A percentile compares a stretch with the other conserved stretches of the same genome.
Evolutionary conservation across 306 rosid genomes (phyloP).

Genomic region (Biancaea sappan): DNA sequence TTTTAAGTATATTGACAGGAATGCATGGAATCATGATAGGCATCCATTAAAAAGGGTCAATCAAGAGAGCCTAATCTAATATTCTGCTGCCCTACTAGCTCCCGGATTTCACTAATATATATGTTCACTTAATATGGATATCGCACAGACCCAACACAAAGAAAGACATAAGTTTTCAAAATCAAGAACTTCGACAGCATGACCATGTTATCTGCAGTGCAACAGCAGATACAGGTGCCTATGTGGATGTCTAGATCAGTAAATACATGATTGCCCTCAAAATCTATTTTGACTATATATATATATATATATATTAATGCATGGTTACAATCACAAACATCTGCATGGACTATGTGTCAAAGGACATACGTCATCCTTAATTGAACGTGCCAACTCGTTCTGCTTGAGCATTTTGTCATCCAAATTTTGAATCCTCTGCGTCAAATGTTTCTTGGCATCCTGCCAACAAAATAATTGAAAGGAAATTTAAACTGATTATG

Average conservation of each 20-base stretch:
- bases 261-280: not conserved
- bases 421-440: conserved; percentile 84
- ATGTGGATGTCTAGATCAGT: not conserved
- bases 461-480: conserved; percentile 46
- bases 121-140: conserved; percentile 6
- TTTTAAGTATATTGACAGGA: conserved; percentile 10
- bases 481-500: not conserved
- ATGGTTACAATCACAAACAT: conserved; percentile 26
- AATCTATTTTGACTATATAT: conserved; percentile 12
- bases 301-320: not conserved
- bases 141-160: not conserved
- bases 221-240: not conserved
- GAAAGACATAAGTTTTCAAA: conserved; percentile 1
- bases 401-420: conserved; percentile 89
- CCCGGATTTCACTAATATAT: not conserved
- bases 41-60: not conserved
- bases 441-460: conserved; percentile 96
- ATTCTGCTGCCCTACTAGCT: not conserved
- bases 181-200: conserved; percentile 10
- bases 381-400: conserved; percentile 64
- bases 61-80: not conserved
- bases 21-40: not conserved
- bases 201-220: not conserved
- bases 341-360: not conserved
- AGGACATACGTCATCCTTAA: conserved; percentile 73